These are phyloP conservation scores for Primulina huaijiensis DNA, from an alignment of 257 asterid species.

Conservation along the genomic window DNA sequence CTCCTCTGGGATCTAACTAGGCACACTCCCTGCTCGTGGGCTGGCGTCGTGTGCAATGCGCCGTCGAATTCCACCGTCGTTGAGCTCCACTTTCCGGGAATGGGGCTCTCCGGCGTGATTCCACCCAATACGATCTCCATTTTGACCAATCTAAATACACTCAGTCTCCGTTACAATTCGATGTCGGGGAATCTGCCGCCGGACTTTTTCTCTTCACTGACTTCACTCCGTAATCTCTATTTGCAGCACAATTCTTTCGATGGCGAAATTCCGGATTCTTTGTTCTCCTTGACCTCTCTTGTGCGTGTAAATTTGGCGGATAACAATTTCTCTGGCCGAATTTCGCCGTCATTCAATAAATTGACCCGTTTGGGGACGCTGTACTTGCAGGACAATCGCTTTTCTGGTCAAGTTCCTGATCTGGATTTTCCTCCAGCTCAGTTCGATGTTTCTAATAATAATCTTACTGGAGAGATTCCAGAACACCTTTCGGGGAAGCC, in stretches of 20 bases:
- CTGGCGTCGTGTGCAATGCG: slow-evolving; percentile 65
- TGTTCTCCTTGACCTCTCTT: slow-evolving; percentile 51
- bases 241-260: slow-evolving; percentile 62
- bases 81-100: slow-evolving; percentile 83
- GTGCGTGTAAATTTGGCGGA: slow-evolving; percentile 62
- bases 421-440: slow-evolving; percentile 52
- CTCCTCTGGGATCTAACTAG: slow-evolving; percentile 65
- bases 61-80: slow-evolving; percentile 44
- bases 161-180: slow-evolving; percentile 84
- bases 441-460: slow-evolving; percentile 66
- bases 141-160: slow-evolving; percentile 57
- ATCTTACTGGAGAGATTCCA: slow-evolving; percentile 66
- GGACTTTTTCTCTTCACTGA: slow-evolving; percentile 52
- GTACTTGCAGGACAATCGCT: slow-evolving; percentile 56
- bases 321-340: slow-evolving; percentile 69
- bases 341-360: slow-evolving; percentile 54
- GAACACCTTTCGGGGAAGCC: slow-evolving; percentile 46
- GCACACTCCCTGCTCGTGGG: slow-evolving; percentile 68
- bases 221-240: slow-evolving; percentile 54
- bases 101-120: slow-evolving; percentile 67
- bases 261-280: slow-evolving; percentile 59
- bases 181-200: slow-evolving; percentile 64
- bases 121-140: slow-evolving; percentile 56
- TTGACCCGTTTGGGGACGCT: slow-evolving; percentile 77
- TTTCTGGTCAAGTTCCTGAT: slow-evolving; percentile 69